Evolutionary conservation across 495 filamentous ascomycete species (phyloP).

Genomic region (Xylaria grammica): DNA sequence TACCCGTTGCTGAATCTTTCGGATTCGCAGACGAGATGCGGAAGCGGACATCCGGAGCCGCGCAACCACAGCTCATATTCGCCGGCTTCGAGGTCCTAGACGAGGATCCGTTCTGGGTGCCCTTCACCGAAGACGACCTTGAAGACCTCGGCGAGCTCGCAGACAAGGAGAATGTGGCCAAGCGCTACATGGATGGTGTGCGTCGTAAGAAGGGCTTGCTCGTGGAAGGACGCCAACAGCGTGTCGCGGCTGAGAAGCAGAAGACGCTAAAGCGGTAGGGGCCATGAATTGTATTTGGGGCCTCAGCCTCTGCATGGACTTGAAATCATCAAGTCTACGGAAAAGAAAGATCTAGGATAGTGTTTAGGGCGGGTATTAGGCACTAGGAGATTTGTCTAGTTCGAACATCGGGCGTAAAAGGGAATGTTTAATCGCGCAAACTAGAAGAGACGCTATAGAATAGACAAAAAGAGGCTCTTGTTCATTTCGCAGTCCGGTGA

Average conservation of each 20-base stretch:
- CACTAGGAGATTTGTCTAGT: no score
- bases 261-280: slow-evolving; percentile 92
- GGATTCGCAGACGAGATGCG: slow-evolving; percentile 96
- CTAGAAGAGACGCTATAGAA: not conserved
- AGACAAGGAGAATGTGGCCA: slow-evolving; percentile 93
- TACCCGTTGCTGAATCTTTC: slow-evolving; percentile 93
- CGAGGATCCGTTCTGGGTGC: slow-evolving; percentile 96
- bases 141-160: slow-evolving; percentile 95
- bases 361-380: no score
- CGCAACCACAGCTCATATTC: slow-evolving; percentile 91
- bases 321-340: not conserved
- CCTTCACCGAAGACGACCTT: slow-evolving; percentile 92
- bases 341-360: not conserved
- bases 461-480: not conserved
- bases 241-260: slow-evolving; percentile 92
- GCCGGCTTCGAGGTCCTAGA: slow-evolving; percentile 89
- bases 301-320: not conserved
- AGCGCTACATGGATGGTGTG: slow-evolving; percentile 92
- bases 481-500: not conserved
- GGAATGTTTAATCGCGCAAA: not conserved
- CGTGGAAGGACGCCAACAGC: slow-evolving; percentile 66
- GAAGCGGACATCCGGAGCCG: slow-evolving; percentile 88
- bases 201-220: slow-evolving; percentile 83
- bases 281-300: not conserved
- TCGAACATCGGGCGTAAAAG: not conserved